Evolutionary conservation across 1,284 basidiomycete genomes (phyloP), one percentile per base, ranked within the genome.

Genomic region (Pseudozyma sp.): DNA sequence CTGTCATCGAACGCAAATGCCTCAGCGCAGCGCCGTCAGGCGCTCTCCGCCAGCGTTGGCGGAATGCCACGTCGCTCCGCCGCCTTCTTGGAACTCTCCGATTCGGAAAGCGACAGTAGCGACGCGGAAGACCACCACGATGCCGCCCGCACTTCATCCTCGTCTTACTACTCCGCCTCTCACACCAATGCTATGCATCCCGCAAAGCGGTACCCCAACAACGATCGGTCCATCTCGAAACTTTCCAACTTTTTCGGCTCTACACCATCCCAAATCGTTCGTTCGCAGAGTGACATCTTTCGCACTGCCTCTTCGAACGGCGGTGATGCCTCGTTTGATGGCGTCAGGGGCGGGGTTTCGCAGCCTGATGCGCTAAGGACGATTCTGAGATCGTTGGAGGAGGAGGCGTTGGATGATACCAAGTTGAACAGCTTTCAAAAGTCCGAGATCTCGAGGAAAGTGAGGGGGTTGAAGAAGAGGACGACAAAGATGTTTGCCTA

Each of bases 181-280:
- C 25, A 31, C 25, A 31, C 3, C 25, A 31, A 31, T 6, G 25
- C 25, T 31, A n/a, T n/a, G n/a, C n/a, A n/a, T n/a, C n/a, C n/a
- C n/a, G 25, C 25, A 31, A 31, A 31, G 25, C 25, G 25, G 25
- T 31, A 31, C 25, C 25, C 25, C 25, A 31, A 31, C 25, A 31
- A 31, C 25, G 66, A 74, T 35, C 57, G 66, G 8, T 74, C 71
- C 45, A 58, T 74, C 49, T 65, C 61, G 34, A 74, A 74, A 42
- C 49, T 74, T 39, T 65, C 61, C 36, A 69, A 50, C 35, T 69
- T 74, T 21, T 74, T 74, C 40, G 71, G 71, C n/a, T 74, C 71
- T 7, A 69, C 71, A 4, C 71, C 71, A 7, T 65, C 65, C 16
- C 71, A 74, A n/a, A 69, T 74, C 14, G 59, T 66, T 1, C 54